Conservation (phyloP, 352 stramenopile species). For the Phytophthora sojae region DNA sequence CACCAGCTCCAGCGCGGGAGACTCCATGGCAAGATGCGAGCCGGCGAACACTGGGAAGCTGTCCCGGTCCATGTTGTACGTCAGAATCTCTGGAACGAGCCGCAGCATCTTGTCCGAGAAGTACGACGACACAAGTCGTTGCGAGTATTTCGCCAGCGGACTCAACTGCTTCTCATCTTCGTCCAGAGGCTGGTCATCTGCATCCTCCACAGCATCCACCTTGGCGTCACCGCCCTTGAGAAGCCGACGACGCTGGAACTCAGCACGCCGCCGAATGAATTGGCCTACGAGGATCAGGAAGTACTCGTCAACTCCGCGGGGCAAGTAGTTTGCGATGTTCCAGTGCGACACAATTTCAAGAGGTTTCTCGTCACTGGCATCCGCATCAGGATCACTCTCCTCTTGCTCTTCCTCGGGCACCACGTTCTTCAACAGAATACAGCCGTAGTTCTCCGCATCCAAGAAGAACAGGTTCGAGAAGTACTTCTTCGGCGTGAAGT, state of each 20-base stretch:
- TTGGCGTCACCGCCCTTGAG: constrained; percentile 22
- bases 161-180: constrained; percentile 61
- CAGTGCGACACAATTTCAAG: constrained; percentile 87
- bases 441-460: constrained; percentile 97
- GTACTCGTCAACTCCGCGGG: constrained; percentile 84
- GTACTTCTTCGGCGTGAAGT: constrained; percentile 80
- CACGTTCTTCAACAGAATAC: constrained; percentile 78
- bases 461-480: constrained; percentile 95
- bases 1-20: constrained; percentile 97
- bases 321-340: constrained; percentile 91
- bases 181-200: constrained; percentile 46
- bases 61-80: constrained; percentile 65
- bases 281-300: constrained; percentile 91
- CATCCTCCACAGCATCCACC: constrained; percentile 27
- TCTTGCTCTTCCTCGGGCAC: constrained; percentile 35
- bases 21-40: constrained; percentile 82
- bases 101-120: constrained; percentile 84
- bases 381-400: constrained; percentile 33
- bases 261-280: constrained; percentile 82
- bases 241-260: constrained; percentile 54
- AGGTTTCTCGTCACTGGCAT: constrained; percentile 36
- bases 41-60: constrained; percentile 89
- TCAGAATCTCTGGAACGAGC: constrained; percentile 79
- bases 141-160: constrained; percentile 74
- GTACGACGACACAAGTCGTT: constrained; percentile 73